Percentiles rank a stretch among this genome's conserved stretches.
Evolutionary conservation across 108 stramenopile species (phyloP).

Genomic region (Cyclotella kingstonii): DNA sequence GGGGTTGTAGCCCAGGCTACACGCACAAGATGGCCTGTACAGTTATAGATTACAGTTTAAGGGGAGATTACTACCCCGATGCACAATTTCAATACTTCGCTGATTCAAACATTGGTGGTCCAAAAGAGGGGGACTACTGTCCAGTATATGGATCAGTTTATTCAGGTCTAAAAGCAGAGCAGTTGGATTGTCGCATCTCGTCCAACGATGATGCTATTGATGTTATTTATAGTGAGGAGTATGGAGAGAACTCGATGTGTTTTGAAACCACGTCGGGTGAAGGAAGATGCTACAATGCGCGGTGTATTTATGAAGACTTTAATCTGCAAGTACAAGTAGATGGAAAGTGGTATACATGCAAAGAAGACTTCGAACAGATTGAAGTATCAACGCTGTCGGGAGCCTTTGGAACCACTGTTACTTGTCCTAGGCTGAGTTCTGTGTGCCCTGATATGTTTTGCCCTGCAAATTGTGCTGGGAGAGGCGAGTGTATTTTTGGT

Average conservation of each 20-base stretch:
- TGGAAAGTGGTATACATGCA: conserved; percentile 59
- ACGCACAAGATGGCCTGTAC: conserved; percentile 84
- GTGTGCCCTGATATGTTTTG: conserved; percentile 86
- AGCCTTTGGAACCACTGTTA: conserved; percentile 40
- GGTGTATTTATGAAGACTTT: conserved; percentile 48
- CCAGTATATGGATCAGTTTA: conserved; percentile 77
- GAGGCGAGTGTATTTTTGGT: conserved; percentile 68
- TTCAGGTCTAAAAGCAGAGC: conserved; percentile 51
- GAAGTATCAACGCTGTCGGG: conserved; percentile 37
- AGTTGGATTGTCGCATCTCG: conserved; percentile 58
- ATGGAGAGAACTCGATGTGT: conserved; percentile 68
- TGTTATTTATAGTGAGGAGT: conserved; percentile 61
- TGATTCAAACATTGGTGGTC: conserved; percentile 60
- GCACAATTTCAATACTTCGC: conserved; percentile 70
- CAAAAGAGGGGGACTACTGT: conserved; percentile 78
- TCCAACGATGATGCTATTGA: conserved; percentile 62
- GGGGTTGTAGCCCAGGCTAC: conserved; percentile 66
- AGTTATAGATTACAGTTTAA: conserved; percentile 67
- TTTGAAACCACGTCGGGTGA: conserved; percentile 64
- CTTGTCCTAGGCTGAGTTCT: conserved; percentile 52
- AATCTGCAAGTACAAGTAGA: conserved; percentile 50
- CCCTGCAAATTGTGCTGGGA: conserved; percentile 78
- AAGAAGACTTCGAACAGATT: conserved; percentile 73
- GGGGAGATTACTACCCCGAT: conserved; percentile 48
- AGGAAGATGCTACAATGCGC: conserved; percentile 73